A percentile compares a stretch with the other conserved stretches of the same genome.
phyloP scores from a whole-genome alignment of 2,329 filamentous ascomycete genomes.

The Ceratocystis huliohia region DNA sequence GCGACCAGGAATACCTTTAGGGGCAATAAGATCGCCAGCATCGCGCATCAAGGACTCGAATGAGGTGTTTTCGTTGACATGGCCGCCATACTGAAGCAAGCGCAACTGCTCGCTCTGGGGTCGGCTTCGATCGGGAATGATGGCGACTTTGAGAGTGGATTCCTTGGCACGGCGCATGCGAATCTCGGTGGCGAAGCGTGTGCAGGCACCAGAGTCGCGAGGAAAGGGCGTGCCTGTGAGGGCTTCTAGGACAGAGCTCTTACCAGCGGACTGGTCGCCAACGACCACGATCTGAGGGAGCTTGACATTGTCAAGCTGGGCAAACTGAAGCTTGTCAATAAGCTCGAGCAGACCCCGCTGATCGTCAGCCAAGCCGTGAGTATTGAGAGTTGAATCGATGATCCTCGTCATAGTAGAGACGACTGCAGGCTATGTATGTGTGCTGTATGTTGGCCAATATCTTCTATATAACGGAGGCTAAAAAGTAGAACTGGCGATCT shows the following conservation, averaged over 20 bases:
- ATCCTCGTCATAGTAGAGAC: conserved; percentile 19
- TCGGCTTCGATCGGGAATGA: conserved; percentile 41
- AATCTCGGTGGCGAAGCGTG: conserved; percentile 49
- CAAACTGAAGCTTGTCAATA: conserved; percentile 42
- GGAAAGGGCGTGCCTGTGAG: conserved; percentile 50
- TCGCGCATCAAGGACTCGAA: conserved; percentile 41
- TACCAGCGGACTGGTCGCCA: conserved; percentile 51
- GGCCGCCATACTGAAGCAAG: conserved; percentile 37
- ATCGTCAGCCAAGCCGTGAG: conserved; percentile 40
- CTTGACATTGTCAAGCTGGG: conserved; percentile 40
- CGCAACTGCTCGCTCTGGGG: conserved; percentile 36
- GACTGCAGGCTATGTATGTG: not conserved
- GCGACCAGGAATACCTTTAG: conserved; percentile 37
- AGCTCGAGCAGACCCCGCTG: conserved; percentile 46
- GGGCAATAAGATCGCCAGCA: conserved; percentile 40
- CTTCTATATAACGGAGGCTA: not conserved
- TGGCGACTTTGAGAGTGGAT: conserved; percentile 36
- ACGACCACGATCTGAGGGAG: conserved; percentile 52
- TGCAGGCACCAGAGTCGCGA: conserved; percentile 47
- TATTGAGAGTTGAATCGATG: conserved; percentile 38
- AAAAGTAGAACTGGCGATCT: not conserved
- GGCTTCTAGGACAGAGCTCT: conserved; percentile 52
- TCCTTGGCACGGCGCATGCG: conserved; percentile 39
- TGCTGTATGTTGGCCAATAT: not conserved
- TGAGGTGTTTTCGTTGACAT: conserved; percentile 33